Percentiles rank a stretch among this genome's conserved stretches.
Conservation (phyloP, 805 yeast genomes). For the Ogataea degrootiae region DNA sequence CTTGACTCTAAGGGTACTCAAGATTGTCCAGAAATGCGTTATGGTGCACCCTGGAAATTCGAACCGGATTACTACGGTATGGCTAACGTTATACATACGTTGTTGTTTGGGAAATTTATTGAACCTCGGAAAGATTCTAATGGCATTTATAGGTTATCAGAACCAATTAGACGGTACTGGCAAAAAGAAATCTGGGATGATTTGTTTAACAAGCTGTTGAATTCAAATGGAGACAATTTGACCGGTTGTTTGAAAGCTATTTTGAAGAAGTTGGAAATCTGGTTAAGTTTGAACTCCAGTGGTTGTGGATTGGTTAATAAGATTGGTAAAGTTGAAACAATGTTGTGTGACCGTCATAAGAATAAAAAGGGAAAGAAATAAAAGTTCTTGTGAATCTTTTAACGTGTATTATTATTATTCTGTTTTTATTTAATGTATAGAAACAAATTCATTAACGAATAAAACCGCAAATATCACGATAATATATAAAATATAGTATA, state of each 20-base stretch:
- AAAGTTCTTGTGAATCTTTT: background rate
- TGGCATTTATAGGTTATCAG: slow-evolving; percentile 34
- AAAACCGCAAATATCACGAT: no score
- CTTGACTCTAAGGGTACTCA: slow-evolving; percentile 56
- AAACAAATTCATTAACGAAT: no score
- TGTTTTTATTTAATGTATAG: no score
- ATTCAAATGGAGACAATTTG: slow-evolving; percentile 36
- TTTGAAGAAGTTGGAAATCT: slow-evolving; percentile 9
- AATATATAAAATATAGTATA: background rate
- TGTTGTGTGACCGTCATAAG: background rate
- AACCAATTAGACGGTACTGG: slow-evolving; percentile 69
- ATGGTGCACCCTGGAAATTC: slow-evolving; percentile 61
- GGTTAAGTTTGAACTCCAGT: slow-evolving; percentile 11
- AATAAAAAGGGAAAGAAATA: background rate
- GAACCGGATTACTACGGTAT: slow-evolving; percentile 83
- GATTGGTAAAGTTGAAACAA: slow-evolving; percentile 1
- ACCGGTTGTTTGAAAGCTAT: background rate
- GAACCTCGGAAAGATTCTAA: slow-evolving; percentile 27
- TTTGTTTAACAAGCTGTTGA: slow-evolving; percentile 58
- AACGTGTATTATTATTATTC: no score
- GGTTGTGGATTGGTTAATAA: slow-evolving; percentile 7
- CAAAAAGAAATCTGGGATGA: slow-evolving; percentile 65
- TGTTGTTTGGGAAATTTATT: slow-evolving; percentile 68
- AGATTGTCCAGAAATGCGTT: slow-evolving; percentile 69
- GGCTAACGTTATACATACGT: slow-evolving; percentile 67